phyloP scores from a whole-genome alignment of 441 rosid species.

The Brassica balearica region DNA sequence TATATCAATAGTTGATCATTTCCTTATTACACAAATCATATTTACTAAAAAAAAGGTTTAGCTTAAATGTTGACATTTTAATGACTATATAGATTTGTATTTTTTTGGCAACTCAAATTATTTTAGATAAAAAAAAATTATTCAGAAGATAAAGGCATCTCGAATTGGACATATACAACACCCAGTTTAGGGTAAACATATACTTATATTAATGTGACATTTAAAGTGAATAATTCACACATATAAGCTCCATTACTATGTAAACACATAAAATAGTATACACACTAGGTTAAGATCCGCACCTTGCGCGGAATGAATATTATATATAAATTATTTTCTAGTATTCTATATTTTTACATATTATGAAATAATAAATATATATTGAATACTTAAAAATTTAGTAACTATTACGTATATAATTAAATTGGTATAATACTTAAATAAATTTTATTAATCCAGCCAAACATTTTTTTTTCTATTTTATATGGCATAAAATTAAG shows the following conservation, averaged over 20 bases:
- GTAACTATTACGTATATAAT: too few species aligned
- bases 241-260: background rate
- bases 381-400: too few species aligned
- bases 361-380: too few species aligned
- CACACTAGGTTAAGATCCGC: background rate
- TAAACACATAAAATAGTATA: background rate
- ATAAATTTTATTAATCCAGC: too few species aligned
- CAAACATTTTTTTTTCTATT: too few species aligned
- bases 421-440: too few species aligned
- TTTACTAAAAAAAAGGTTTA: background rate
- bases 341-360: too few species aligned
- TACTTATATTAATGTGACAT: background rate
- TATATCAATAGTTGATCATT: background rate
- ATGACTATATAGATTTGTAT: background rate
- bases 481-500: too few species aligned
- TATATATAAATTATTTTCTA: too few species aligned
- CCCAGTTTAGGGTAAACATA: background rate
- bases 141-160: background rate
- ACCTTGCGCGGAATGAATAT: too few species aligned
- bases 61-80: background rate
- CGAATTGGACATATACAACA: constrained; percentile 1
- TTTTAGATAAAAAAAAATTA: background rate
- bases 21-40: constrained; percentile 6
- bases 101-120: constrained; percentile 1
- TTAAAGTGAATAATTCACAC: background rate